Conservation (phyloP, 164 flowering plant species). For the Stephania yunnanensis region DNA sequence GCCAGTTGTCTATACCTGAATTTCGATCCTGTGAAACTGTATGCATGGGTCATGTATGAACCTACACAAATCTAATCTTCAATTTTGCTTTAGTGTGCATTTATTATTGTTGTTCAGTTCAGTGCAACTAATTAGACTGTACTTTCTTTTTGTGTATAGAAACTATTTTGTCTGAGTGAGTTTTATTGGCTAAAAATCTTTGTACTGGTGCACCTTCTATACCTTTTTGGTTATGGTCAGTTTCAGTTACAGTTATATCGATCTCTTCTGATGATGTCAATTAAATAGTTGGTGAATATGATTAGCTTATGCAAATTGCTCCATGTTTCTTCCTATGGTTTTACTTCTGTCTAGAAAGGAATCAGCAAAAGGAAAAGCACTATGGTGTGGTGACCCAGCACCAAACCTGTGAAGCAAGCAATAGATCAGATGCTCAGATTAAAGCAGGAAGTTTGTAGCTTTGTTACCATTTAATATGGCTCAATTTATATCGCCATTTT, state of each 20-base stretch:
- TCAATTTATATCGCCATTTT: neutral
- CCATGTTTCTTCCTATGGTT: neutral
- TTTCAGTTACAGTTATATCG: neutral
- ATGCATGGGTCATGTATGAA: neutral
- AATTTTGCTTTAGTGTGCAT: neutral
- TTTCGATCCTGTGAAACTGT: neutral
- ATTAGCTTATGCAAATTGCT: no score
- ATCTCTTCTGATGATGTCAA: no score
- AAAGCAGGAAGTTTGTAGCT: neutral
- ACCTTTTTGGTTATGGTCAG: neutral
- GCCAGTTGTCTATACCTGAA: neutral
- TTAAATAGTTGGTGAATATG: no score
- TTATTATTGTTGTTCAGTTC: neutral
- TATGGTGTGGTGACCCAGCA: neutral
- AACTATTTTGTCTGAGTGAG: neutral
- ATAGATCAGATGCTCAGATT: neutral
- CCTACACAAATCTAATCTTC: neutral
- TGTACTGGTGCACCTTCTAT: neutral
- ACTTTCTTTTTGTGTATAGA: neutral
- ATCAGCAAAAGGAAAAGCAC: neutral
- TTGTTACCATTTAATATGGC: neutral
- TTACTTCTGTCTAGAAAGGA: neutral
- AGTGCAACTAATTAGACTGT: neutral
- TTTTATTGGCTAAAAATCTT: neutral
- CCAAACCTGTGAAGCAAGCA: neutral